Conservation (phyloP, 108 stramenopile genomes). For the Stephanodiscus minutulus region DNA sequence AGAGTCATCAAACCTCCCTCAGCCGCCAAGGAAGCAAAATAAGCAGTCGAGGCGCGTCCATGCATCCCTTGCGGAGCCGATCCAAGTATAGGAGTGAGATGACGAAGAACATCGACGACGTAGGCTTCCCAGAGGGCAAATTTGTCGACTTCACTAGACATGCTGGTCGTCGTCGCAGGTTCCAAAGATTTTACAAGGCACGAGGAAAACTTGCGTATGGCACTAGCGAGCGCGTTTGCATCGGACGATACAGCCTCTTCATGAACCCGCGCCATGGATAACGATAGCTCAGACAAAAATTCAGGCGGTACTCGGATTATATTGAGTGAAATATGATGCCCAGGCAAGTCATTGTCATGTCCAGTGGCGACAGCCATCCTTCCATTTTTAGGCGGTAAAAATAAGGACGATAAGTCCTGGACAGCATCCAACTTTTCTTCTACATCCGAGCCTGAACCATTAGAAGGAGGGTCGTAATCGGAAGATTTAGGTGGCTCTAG, state of each 20-base stretch:
- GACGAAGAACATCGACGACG: conserved; percentile 52
- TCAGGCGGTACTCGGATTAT: conserved; percentile 25
- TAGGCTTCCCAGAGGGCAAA: conserved; percentile 61
- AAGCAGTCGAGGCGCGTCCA: conserved; percentile 71
- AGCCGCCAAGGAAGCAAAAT: conserved; percentile 71
- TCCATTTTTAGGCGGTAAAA: conserved; percentile 25
- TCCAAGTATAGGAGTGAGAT: conserved; percentile 40
- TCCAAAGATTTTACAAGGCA: conserved; percentile 58
- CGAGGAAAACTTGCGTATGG: conserved; percentile 64
- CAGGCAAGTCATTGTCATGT: not conserved
- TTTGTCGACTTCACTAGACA: conserved; percentile 5
- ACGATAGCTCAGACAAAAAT: conserved; percentile 47
- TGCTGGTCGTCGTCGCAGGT: conserved; percentile 1
- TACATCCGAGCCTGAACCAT: conserved; percentile 51
- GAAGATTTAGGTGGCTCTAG: conserved; percentile 53
- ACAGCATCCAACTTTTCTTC: conserved; percentile 70
- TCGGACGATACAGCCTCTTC: conserved; percentile 47
- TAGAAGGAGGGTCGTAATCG: conserved; percentile 42
- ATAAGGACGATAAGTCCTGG: conserved; percentile 58
- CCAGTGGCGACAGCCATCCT: not conserved
- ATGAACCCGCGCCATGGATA: conserved; percentile 36
- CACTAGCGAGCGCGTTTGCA: conserved; percentile 56
- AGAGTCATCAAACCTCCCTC: conserved; percentile 70
- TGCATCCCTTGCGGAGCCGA: conserved; percentile 58
- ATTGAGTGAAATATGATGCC: conserved; percentile 2